Base-by-base conservation (phyloP, 1,284 basidiomycete genomes). In the Trichosporon asahii region DNA sequence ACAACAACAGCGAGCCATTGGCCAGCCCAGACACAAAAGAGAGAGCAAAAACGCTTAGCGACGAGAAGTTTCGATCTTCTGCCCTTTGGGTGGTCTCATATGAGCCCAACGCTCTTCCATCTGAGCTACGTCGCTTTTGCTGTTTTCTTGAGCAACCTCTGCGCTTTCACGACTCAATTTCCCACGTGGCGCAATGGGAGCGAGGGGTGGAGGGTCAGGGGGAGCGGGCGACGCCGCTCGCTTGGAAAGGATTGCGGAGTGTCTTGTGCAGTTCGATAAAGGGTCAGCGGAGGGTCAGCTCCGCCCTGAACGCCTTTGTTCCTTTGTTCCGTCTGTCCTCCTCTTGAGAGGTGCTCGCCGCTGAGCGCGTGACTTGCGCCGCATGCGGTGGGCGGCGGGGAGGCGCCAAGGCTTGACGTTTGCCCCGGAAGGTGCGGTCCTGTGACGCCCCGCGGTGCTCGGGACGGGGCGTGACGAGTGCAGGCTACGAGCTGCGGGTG, bases 61-160 rank as follows among this genome's bases (percentile, higher is more conserved):
- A 61, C 57, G 57, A 61, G 57, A 61, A 61, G 57, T 61, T 61
- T 61, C 57, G 57, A 61, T 61, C 57, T 61, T 61, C 57, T 61
- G 57, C 57, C 57, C 57, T 61, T 61, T 61, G 57, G 57, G 57
- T 61, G 57, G 57, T n/a, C 57, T 61, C 57, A 18, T 61, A 61
- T 61, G 57, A 61, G 57, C 57, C 57, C 57, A 61, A 61, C 57
- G 57, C 57, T 61, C 57, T 61, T 61, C 57, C 57, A 61, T 61
- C 57, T 61, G 57, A 61, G 57, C 57, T 61, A 61, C 57, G 57
- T 61, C 57, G 57, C 29, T 61, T 60, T 18, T 31, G n/a, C 15
- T 18, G 40, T n/a, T 44, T 44, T 44, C 18, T 5, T n/a, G 2
- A 11, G 1, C 40, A 6, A 18, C 40, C 5, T 6, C 4, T 7